phyloP scores from a whole-genome alignment of 306 rosid species.

The Citrullus mucosospermus region DNA sequence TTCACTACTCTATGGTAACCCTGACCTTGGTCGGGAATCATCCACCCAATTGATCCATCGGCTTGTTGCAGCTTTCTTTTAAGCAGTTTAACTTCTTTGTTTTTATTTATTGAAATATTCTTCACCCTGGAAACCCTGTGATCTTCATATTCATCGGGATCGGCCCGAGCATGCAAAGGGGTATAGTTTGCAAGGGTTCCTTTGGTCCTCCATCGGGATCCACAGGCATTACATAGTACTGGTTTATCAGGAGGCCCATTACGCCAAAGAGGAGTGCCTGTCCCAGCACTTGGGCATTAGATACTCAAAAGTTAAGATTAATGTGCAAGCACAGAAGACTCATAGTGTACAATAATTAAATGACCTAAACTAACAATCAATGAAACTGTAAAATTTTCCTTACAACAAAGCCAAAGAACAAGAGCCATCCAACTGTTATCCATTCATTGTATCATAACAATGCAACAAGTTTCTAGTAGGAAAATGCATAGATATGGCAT shows the following conservation, averaged over 20 bases:
- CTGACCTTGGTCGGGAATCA: slow-evolving; percentile 40
- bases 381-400: neutral
- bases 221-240: slow-evolving; percentile 96
- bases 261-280: slow-evolving; percentile 99
- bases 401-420: neutral
- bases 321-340: neutral
- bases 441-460: neutral
- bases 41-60: slow-evolving; percentile 29
- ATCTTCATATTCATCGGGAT: slow-evolving; percentile 70
- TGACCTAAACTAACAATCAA: neutral
- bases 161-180: slow-evolving; percentile 91
- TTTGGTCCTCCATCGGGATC: slow-evolving; percentile 99
- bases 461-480: neutral
- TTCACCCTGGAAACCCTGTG: slow-evolving; percentile 56
- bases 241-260: slow-evolving; percentile 99
- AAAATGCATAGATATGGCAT: neutral
- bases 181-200: slow-evolving; percentile 96
- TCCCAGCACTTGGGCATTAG: slow-evolving; percentile 9
- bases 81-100: slow-evolving; percentile 57
- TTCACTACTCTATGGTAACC: slow-evolving; percentile 49
- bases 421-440: neutral
- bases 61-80: slow-evolving; percentile 60
- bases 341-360: neutral
- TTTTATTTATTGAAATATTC: slow-evolving; percentile 55
- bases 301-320: slow-evolving; percentile 8